phyloP scores from a whole-genome alignment of 2,329 filamentous ascomycete species.

The Monosporascus sp. region DNA sequence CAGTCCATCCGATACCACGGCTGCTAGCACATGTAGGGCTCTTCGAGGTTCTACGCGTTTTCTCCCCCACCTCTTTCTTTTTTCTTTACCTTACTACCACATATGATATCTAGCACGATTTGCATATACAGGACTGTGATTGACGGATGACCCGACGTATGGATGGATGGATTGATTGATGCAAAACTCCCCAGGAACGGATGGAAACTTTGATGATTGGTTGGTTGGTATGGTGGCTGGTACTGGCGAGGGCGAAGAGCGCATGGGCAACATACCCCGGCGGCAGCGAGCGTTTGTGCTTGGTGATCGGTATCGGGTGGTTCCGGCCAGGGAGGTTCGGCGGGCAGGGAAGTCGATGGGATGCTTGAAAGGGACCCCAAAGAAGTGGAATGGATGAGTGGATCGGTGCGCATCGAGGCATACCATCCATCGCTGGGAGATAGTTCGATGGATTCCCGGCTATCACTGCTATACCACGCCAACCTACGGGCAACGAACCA shows the following conservation, averaged over 20 bases:
- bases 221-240: neutral
- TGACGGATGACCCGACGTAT: neutral
- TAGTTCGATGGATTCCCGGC: no score
- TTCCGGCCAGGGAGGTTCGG: no score
- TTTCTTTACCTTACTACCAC: neutral
- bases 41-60: neutral
- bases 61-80: neutral
- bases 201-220: neutral
- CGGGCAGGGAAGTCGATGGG: no score
- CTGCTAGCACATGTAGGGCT: neutral
- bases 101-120: conserved; percentile 1
- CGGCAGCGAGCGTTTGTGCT: neutral
- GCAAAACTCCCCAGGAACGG: neutral
- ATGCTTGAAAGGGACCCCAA: no score
- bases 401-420: no score
- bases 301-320: neutral
- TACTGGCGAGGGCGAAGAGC: neutral
- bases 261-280: no score
- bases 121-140: neutral
- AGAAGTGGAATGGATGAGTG: no score
- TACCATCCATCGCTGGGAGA: no score
- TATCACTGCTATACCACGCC: no score
- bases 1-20: neutral
- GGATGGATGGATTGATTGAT: neutral
- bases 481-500: no score